Conservation (phyloP, 2,329 filamentous ascomycete genomes). For the Penicillium capsulatum region DNA sequence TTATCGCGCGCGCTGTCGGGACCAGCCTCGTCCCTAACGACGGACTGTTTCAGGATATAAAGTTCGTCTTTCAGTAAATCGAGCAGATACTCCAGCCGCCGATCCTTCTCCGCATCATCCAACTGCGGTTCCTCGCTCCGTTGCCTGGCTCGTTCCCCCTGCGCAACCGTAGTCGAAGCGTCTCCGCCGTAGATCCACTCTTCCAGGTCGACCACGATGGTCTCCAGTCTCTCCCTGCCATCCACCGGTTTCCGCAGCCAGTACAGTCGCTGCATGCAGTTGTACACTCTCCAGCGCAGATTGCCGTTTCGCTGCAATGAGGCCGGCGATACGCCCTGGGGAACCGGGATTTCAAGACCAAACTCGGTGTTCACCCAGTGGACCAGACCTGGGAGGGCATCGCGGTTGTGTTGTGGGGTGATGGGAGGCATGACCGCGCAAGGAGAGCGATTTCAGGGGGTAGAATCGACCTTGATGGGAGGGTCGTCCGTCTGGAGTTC, state of each 20-base stretch:
- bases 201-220: constrained; percentile 29
- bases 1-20: no score
- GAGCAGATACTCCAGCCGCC: constrained; percentile 28
- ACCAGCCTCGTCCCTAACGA: no score
- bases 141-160: not conserved
- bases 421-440: constrained; percentile 3
- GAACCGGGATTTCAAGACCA: constrained; percentile 32
- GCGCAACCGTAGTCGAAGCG: not conserved
- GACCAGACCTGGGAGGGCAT: constrained; percentile 26
- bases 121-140: constrained; percentile 11
- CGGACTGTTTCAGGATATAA: constrained; percentile 25
- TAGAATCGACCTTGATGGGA: not conserved
- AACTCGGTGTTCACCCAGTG: constrained; percentile 34
- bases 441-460: no score
- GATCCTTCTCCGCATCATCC: constrained; percentile 19
- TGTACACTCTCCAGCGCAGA: constrained; percentile 25
- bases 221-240: constrained; percentile 19
- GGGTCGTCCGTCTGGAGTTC: not conserved
- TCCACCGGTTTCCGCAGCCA: constrained; percentile 16
- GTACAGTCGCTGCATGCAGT: constrained; percentile 28
- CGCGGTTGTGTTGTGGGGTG: constrained; percentile 25
- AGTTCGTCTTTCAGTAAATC: constrained; percentile 32
- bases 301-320: constrained; percentile 12
- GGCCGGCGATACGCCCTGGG: constrained; percentile 17
- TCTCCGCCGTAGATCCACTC: constrained; percentile 23